A percentile compares a stretch with the other conserved stretches of the same genome.
Conservation (phyloP, 257 asterid species). For the Anisodus tanguticus region DNA sequence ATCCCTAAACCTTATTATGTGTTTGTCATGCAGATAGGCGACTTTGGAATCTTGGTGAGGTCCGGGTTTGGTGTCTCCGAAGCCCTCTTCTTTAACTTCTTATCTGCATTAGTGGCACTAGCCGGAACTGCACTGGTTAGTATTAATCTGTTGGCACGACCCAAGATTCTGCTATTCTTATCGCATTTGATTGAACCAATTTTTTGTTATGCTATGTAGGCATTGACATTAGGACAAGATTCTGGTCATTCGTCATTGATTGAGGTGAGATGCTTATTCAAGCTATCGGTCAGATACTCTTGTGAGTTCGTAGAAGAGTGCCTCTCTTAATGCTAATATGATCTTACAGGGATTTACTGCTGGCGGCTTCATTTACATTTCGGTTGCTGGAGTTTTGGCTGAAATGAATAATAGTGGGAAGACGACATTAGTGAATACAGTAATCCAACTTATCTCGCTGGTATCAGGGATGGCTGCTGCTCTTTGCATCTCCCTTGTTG, state of each 20-base stretch:
- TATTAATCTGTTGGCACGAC: slow-evolving; percentile 21
- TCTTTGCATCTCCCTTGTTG: slow-evolving; percentile 61
- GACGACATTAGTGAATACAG: slow-evolving; percentile 53
- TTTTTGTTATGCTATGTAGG: slow-evolving; percentile 46
- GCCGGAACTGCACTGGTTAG: slow-evolving; percentile 95
- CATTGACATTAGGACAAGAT: slow-evolving; percentile 80
- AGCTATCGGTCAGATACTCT: not conserved
- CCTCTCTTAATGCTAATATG: not conserved
- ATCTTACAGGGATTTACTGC: slow-evolving; percentile 77
- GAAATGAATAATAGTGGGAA: slow-evolving; percentile 66
- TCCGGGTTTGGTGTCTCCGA: slow-evolving; percentile 87
- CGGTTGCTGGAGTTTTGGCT: slow-evolving; percentile 80
- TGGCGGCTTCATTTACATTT: slow-evolving; percentile 91
- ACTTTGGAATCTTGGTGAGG: slow-evolving; percentile 92
- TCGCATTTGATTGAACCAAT: not conserved
- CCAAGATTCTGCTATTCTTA: slow-evolving; percentile 17
- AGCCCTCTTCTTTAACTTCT: slow-evolving; percentile 94
- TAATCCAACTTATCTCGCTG: slow-evolving; percentile 59
- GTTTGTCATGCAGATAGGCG: slow-evolving; percentile 78
- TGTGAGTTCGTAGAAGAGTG: not conserved
- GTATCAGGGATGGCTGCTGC: slow-evolving; percentile 79
- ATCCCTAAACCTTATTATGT: slow-evolving; percentile 17
- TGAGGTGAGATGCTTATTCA: slow-evolving; percentile 56
- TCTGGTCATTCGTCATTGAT: slow-evolving; percentile 92
- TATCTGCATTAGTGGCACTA: slow-evolving; percentile 90